Conservation (phyloP, 2,329 filamentous ascomycete genomes). For the Alternaria novae-zelandiae region DNA sequence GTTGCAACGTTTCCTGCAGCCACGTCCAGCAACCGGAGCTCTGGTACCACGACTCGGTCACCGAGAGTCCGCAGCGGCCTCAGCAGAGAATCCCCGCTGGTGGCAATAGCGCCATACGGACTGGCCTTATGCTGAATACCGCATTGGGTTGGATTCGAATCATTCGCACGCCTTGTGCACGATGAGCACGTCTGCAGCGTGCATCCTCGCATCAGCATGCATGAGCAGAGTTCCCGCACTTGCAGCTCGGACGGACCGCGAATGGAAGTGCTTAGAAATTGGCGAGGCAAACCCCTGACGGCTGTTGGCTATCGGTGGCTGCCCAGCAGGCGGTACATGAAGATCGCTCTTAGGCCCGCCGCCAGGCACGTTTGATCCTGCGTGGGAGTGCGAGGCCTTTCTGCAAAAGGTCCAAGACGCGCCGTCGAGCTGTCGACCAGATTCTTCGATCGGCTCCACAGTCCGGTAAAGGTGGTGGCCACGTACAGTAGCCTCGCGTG, state of each 20-base stretch:
- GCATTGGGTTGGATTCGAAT: constrained; percentile 34
- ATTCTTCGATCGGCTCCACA: constrained; percentile 10
- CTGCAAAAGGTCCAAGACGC: neutral
- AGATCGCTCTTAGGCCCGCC: constrained; percentile 17
- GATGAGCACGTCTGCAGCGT: constrained; percentile 31
- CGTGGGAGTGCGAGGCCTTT: neutral
- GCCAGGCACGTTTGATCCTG: constrained; percentile 11
- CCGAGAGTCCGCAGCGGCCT: constrained; percentile 13
- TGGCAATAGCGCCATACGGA: constrained; percentile 31
- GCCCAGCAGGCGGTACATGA: constrained; percentile 14
- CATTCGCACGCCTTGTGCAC: constrained; percentile 37
- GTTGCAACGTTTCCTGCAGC: constrained; percentile 4
- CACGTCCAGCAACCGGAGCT: constrained; percentile 11
- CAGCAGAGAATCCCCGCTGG: constrained; percentile 20
- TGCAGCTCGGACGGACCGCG: constrained; percentile 25
- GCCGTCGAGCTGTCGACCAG: constrained; percentile 2
- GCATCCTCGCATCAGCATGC: constrained; percentile 34
- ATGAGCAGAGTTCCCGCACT: constrained; percentile 35
- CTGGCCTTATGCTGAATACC: constrained; percentile 26
- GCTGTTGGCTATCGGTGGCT: constrained; percentile 7
- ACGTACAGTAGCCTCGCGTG: constrained; percentile 5
- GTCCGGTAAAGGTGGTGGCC: constrained; percentile 9
- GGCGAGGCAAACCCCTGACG: constrained; percentile 22
- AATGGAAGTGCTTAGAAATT: constrained; percentile 23
- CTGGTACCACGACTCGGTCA: constrained; percentile 35